Conservation (phyloP, 257 asterid species). For the Gentiana dahurica region DNA sequence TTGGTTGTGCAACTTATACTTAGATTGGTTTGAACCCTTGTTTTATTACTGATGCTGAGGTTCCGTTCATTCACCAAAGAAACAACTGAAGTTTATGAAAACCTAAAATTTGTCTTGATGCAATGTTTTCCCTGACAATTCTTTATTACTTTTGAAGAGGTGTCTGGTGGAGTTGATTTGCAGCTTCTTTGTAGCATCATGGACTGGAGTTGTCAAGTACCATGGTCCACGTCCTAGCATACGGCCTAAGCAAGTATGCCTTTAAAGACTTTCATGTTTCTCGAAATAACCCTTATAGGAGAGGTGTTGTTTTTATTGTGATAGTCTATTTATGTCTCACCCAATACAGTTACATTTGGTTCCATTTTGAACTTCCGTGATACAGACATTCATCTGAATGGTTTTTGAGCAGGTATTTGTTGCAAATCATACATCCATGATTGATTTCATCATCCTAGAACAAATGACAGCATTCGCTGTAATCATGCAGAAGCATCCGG, state of each 20-base stretch:
- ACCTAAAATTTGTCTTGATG: no score
- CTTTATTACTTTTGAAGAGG: constrained; percentile 12
- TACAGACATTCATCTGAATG: background rate
- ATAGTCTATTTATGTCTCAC: constrained; percentile 1
- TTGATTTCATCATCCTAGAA: constrained; percentile 88
- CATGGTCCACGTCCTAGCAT: constrained; percentile 98
- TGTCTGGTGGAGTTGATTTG: constrained; percentile 93
- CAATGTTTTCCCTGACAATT: background rate
- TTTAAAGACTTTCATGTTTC: background rate
- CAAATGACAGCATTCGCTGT: constrained; percentile 99
- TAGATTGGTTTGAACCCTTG: background rate
- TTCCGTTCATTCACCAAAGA: no score
- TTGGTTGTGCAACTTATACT: background rate
- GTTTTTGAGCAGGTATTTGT: constrained; percentile 74
- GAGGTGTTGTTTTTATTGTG: background rate
- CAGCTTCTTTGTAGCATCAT: constrained; percentile 95
- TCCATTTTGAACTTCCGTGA: background rate
- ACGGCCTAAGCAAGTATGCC: constrained; percentile 87
- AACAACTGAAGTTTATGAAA: no score
- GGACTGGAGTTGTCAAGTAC: constrained; percentile 99
- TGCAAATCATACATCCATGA: constrained; percentile 99
- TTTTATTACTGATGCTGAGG: background rate
- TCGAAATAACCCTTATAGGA: no score
- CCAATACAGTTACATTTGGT: background rate
- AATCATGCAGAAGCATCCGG: constrained; percentile 99